These are phyloP conservation scores for Ploettnerulaceae sp. DNA, from an alignment of 2,329 filamentous ascomycete species.

Conservation along the genomic window DNA sequence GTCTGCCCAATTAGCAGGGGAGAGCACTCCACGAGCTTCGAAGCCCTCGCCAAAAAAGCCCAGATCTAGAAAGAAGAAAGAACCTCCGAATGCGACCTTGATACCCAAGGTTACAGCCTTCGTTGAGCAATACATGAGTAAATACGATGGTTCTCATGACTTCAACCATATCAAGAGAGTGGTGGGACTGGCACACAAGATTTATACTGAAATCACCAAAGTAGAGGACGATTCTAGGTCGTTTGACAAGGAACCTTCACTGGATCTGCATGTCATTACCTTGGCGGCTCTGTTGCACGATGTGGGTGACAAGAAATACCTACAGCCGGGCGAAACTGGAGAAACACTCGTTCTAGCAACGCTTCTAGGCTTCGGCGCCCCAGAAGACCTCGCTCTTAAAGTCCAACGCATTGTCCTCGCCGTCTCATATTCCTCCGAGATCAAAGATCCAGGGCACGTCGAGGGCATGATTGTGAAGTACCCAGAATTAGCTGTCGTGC, in stretches of 20 bases:
- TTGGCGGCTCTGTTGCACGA: slow-evolving; percentile 80
- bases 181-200: slow-evolving; percentile 56
- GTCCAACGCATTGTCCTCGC: slow-evolving; percentile 72
- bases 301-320: slow-evolving; percentile 61
- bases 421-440: slow-evolving; percentile 76
- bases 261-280: slow-evolving; percentile 52
- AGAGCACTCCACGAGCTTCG: slow-evolving; percentile 2
- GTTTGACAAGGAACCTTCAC: slow-evolving; percentile 35
- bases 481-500: slow-evolving; percentile 79
- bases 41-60: slow-evolving; percentile 13
- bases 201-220: slow-evolving; percentile 29
- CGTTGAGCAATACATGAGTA: slow-evolving; percentile 66
- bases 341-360: slow-evolving; percentile 53
- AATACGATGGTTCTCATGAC: slow-evolving; percentile 83
- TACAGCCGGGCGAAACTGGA: slow-evolving; percentile 48
- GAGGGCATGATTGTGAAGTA: slow-evolving; percentile 52
- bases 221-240: slow-evolving; percentile 14
- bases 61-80: slow-evolving; percentile 18
- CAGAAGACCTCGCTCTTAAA: slow-evolving; percentile 54
- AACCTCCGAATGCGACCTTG: slow-evolving; percentile 25
- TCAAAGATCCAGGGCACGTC: slow-evolving; percentile 57
- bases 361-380: slow-evolving; percentile 55
- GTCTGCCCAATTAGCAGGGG: slow-evolving; percentile 8
- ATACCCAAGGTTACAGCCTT: slow-evolving; percentile 54
- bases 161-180: slow-evolving; percentile 82